Percentiles rank a stretch among this genome's conserved stretches.
Evolutionary conservation across 495 filamentous ascomycete species (phyloP).

Genomic region (Saxophila tyrrhenica): DNA sequence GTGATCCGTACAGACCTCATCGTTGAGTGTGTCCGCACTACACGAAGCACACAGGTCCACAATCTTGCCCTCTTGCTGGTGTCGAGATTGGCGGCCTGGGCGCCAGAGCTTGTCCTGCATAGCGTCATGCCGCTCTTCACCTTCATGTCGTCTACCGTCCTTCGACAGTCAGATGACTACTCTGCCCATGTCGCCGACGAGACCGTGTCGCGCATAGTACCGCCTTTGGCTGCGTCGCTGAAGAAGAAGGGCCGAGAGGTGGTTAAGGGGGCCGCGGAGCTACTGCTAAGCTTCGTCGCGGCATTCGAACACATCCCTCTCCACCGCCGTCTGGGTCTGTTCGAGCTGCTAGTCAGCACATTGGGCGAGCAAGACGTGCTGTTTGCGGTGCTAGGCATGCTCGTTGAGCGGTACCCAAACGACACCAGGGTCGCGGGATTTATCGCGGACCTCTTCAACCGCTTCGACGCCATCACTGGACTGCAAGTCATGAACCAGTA

Average conservation of each 20-base stretch:
- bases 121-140: constrained; percentile 99
- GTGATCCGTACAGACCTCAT: constrained; percentile 79
- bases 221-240: constrained; percentile 76
- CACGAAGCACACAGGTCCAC: constrained; percentile 78
- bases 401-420: constrained; percentile 55
- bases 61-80: constrained; percentile 85
- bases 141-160: constrained; percentile 81
- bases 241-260: constrained; percentile 65
- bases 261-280: constrained; percentile 67
- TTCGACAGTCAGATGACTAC: constrained; percentile 87
- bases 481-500: constrained; percentile 54
- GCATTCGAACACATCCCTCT: constrained; percentile 90
- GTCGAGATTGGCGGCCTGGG: constrained; percentile 66
- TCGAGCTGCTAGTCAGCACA: constrained; percentile 67
- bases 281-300: constrained; percentile 80
- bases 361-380: constrained; percentile 74
- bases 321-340: constrained; percentile 69
- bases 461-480: constrained; percentile 5
- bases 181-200: constrained; percentile 85
- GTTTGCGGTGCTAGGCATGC: constrained; percentile 58
- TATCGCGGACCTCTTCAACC: constrained; percentile 40
- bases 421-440: constrained; percentile 37
- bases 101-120: constrained; percentile 80
- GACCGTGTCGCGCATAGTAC: constrained; percentile 82
- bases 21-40: constrained; percentile 81